Percentiles rank a stretch among this genome's conserved stretches.
phyloP scores from a whole-genome alignment of 352 stramenopile genomes.

The Pythium apleroticum region DNA sequence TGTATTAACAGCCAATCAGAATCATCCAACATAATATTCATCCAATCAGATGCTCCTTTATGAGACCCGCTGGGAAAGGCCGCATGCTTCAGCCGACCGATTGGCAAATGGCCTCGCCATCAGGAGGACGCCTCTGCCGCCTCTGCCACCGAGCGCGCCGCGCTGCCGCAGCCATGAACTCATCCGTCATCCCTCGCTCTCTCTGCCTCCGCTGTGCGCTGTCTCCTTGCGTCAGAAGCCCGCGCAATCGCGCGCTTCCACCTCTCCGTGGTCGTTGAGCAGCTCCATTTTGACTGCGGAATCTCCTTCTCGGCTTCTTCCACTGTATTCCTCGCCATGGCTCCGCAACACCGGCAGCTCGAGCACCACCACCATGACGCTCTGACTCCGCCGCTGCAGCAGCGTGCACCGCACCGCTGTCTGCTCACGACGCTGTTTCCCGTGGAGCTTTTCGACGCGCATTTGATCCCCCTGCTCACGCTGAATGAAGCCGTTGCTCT shows the following conservation, averaged over 20 bases:
- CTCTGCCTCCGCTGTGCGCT: neutral
- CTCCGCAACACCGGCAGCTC: neutral
- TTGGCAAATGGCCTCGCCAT: conserved; percentile 1
- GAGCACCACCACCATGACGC: neutral
- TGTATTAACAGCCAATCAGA: neutral
- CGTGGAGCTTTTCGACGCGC: conserved; percentile 53
- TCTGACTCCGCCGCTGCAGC: neutral
- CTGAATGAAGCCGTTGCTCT: conserved; percentile 58
- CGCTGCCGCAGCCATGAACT: neutral
- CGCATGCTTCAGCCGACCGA: neutral
- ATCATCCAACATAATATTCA: neutral
- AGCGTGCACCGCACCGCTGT: neutral
- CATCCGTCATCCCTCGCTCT: neutral
- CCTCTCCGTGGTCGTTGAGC: no score
- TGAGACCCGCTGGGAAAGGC: neutral
- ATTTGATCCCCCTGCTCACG: conserved; percentile 51
- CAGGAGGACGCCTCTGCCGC: conserved; percentile 2
- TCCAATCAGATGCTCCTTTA: neutral
- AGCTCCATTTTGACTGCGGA: no score
- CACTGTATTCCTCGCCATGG: neutral
- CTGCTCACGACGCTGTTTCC: conserved; percentile 15
- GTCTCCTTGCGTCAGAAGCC: neutral
- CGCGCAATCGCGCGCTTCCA: neutral
- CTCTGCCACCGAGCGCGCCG: neutral
- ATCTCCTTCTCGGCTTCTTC: no score